Conservation (phyloP, 2,329 filamentous ascomycete species). For the Fusarium nygamai region DNA sequence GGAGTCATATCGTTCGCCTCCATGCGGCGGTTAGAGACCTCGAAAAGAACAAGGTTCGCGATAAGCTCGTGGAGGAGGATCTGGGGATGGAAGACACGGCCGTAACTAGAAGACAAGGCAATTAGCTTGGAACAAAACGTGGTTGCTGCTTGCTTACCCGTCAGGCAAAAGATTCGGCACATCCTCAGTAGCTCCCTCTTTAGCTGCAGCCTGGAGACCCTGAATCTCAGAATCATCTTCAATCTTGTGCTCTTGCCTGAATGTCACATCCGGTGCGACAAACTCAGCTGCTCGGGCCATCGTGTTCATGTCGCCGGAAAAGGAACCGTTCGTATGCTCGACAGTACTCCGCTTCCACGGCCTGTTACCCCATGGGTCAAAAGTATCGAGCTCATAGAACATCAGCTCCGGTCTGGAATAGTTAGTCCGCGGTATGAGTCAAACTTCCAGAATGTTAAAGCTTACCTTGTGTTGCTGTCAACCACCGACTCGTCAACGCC, state of each 20-base stretch:
- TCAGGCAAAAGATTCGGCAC: constrained; percentile 8
- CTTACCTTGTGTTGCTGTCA: constrained; percentile 1
- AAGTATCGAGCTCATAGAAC: constrained; percentile 10
- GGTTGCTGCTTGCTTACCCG: background rate
- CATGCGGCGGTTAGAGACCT: background rate
- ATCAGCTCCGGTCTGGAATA: background rate
- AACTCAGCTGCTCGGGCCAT: background rate
- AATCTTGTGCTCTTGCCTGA: background rate
- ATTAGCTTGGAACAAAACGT: no score
- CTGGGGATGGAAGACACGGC: constrained; percentile 14
- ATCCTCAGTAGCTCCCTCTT: background rate
- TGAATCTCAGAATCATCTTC: background rate
- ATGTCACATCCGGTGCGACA: background rate
- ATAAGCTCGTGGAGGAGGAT: background rate
- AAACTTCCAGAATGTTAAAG: background rate
- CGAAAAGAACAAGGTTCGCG: constrained; percentile 3
- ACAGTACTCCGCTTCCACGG: constrained; percentile 7
- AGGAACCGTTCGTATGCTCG: background rate
- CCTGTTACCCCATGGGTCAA: background rate
- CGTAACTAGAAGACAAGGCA: no score
- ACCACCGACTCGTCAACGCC: background rate
- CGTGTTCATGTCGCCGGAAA: background rate
- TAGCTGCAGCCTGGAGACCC: background rate
- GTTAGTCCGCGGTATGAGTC: rapidly evolving
- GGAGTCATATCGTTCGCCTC: background rate